A percentile compares a stretch with the other conserved stretches of the same genome.
Evolutionary conservation across 192 early-diverging fungal species (phyloP).

Genomic region (Umbelopsis vinacea): DNA sequence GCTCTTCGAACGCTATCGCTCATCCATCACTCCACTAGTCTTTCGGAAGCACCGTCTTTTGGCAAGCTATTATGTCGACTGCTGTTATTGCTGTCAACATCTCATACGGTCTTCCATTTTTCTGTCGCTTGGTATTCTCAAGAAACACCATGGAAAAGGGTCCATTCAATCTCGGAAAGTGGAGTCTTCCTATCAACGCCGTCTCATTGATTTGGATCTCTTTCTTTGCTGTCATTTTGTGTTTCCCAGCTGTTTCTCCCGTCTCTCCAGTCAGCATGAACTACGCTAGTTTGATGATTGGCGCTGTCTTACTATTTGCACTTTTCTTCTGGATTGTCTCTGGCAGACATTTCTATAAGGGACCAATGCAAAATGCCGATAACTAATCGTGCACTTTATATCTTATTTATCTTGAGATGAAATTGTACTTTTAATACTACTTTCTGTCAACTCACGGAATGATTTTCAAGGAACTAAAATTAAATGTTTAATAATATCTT

Average conservation of each 20-base stretch:
- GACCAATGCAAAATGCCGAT: constrained; percentile 31
- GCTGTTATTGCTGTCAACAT: constrained; percentile 48
- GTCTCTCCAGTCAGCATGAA: constrained; percentile 41
- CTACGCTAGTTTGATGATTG: constrained; percentile 44
- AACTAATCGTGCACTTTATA: too few relatives aligned
- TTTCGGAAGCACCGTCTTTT: constrained; percentile 31
- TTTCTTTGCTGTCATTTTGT: constrained; percentile 42
- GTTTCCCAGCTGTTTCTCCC: constrained; percentile 33
- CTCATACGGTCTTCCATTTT: constrained; percentile 47
- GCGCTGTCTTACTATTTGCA: constrained; percentile 32
- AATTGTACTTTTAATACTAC: too few relatives aligned
- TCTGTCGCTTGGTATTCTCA: constrained; percentile 37
- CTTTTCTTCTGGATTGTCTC: constrained; percentile 47
- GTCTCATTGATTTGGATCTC: constrained; percentile 43
- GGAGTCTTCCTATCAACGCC: constrained; percentile 31
- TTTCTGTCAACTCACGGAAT: too few relatives aligned
- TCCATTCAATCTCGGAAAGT: constrained; percentile 35
- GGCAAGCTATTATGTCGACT: constrained; percentile 45
- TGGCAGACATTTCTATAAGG: constrained; percentile 47
- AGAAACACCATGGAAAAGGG: constrained; percentile 37
- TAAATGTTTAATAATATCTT: too few relatives aligned
- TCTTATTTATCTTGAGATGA: too few relatives aligned
- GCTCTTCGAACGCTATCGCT: background rate
- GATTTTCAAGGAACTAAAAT: too few relatives aligned
- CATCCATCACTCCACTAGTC: constrained; percentile 20